A percentile compares a stretch with the other conserved stretches of the same genome.
phyloP scores from a whole-genome alignment of 202 grass and related monocot genomes.

The Miscanthus sacchariflorus region DNA sequence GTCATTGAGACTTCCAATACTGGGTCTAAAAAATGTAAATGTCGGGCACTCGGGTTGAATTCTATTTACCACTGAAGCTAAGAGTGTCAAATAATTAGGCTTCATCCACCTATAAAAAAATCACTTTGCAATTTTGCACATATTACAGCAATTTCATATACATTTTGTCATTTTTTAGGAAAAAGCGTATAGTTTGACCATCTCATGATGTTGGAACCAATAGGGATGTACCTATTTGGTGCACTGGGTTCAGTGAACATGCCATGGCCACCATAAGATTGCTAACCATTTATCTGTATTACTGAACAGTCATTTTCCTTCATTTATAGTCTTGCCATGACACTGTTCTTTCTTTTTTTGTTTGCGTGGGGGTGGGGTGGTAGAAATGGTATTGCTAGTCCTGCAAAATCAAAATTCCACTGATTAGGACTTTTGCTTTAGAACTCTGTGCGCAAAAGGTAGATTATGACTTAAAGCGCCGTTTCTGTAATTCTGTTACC shows the following conservation, averaged over 20 bases:
- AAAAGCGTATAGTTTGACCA: neutral
- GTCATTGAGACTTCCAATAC: conserved; percentile 8
- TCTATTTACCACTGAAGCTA: neutral
- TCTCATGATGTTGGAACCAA: conserved; percentile 1
- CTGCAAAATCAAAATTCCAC: neutral
- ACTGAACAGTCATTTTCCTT: neutral
- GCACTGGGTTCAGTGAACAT: neutral
- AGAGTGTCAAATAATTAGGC: neutral
- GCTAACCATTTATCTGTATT: neutral
- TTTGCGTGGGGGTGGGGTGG: neutral
- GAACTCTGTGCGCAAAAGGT: neutral
- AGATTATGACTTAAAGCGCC: neutral
- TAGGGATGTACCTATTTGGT: neutral
- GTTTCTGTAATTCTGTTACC: neutral
- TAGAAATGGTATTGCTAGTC: neutral
- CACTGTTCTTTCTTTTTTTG: neutral
- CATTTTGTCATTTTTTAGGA: neutral
- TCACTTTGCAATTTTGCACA: neutral
- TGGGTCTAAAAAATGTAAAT: conserved; percentile 15
- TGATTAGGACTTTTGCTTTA: neutral
- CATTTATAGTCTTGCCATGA: neutral
- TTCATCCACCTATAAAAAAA: neutral
- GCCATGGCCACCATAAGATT: neutral
- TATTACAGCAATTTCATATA: neutral
- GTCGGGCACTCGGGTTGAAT: neutral